A percentile compares a stretch with the other conserved stretches of the same genome.
Conservation (phyloP, 2,329 filamentous ascomycete species). For the Hypoxylon sp. region DNA sequence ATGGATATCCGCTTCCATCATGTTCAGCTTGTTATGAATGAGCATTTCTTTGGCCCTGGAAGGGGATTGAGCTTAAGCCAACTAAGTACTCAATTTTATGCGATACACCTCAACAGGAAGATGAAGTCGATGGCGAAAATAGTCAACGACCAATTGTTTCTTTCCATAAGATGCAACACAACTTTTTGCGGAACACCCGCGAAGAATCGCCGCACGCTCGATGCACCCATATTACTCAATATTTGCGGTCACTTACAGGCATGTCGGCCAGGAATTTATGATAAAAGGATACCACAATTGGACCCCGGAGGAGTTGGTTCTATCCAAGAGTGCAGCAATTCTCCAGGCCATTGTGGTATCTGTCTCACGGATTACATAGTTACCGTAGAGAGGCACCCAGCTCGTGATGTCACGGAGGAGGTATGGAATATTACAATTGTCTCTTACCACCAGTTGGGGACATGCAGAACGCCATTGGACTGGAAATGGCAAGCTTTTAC, state of each 20-base stretch:
- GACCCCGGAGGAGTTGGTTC: no score
- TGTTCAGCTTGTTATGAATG: constrained; percentile 7
- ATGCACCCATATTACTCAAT: not conserved
- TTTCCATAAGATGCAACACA: not conserved
- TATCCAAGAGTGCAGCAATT: no score
- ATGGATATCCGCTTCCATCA: not conserved
- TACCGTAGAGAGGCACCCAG: no score
- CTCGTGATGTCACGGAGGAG: no score
- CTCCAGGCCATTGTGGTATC: no score
- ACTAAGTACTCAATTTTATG: not conserved
- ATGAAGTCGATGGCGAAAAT: constrained; percentile 1
- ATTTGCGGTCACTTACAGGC: not conserved
- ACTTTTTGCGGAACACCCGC: not conserved
- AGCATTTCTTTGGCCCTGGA: constrained; percentile 2
- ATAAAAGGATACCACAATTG: no score
- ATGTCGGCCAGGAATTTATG: not conserved
- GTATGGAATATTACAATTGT: constrained; percentile 1
- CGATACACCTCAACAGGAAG: no score
- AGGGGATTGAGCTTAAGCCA: constrained; percentile 1
- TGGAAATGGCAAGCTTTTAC: constrained; percentile 4
- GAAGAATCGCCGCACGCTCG: not conserved
- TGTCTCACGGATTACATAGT: no score
- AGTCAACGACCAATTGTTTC: not conserved
- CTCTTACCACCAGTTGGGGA: constrained; percentile 3
- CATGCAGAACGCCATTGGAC: not conserved